Base-by-base conservation (phyloP, 139 green algal genomes). In the Zygnema cylindricum region DNA sequence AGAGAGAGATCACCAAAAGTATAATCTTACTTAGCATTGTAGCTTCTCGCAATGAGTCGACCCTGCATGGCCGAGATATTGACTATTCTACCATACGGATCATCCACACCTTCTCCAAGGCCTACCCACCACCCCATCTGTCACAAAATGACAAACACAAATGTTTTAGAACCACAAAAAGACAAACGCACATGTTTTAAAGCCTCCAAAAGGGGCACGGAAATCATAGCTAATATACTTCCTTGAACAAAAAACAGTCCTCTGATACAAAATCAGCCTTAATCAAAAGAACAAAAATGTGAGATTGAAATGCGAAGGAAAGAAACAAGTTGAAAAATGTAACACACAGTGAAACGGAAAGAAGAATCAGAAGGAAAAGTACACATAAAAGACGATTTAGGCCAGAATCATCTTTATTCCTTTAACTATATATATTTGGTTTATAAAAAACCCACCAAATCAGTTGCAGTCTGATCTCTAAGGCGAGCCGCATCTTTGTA, bases 71-170 rank as follows among this genome's bases (percentile, higher is more conserved):
- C 63, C 57, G 16, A 87, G 69, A 87, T 87, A 25, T 87, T 11
- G 69, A 87, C n/a, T 57, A 87, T 87, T 39, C 81, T 57, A 25
- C 81, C 81, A n/a, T 71, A 87, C 40, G 63, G 81, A 25, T 87
- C 81, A 1, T 25, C 55, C 1, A 39, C 36, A 0, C 83, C 83
- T 43, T 88, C 83, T 25, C 35, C 83, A 42, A 88, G n/a, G 32
- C 83, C 83, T 23, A 55, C 83, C 83, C 83, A 88, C 83, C 83
- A 88, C 16, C 83, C 83, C 7, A 88, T 39, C 83, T 88, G 57
- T 21, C 57, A 43, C 82, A 25, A 87, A 86, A 55, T 73, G 30
- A 87, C 16, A n/a, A 81, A 21, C 30, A 40, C 73, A 81, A 81
- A 21, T 35, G 73, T 16, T 16, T 16, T 69, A 21, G 21, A 16